Evolutionary conservation across 75 land plant species (phyloP).

Genomic region (Adiantum capillusveneris): DNA sequence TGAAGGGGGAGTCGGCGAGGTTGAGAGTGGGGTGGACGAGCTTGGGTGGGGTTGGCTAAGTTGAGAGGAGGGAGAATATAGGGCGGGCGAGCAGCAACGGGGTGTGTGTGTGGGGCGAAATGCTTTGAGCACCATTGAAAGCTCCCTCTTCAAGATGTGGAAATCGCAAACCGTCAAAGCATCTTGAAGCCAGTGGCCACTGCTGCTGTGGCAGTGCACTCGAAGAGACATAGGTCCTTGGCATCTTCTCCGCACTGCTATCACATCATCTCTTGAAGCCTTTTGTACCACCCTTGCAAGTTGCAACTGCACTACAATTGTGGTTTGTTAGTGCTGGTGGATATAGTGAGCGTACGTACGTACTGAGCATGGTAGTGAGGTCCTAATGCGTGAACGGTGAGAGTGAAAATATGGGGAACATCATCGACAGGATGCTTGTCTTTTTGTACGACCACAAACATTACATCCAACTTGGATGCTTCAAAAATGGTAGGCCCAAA

Average conservation of each 20-base stretch:
- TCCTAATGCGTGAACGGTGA: conserved; percentile 91
- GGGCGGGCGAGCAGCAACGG: too few relatives aligned
- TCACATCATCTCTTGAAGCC: conserved; percentile 30
- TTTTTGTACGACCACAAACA: conserved; percentile 39
- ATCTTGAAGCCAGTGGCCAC: conserved; percentile 26
- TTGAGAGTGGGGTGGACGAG: too few relatives aligned
- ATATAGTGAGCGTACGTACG: conserved; percentile 70
- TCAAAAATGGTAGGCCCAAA: conserved; percentile 84
- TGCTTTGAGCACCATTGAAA: background rate
- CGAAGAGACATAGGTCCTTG: conserved; percentile 32
- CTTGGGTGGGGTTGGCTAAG: too few relatives aligned
- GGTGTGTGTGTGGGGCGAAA: too few relatives aligned
- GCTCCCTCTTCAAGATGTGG: conserved; percentile 4
- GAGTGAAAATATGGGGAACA: conserved; percentile 62
- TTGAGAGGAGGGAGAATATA: too few relatives aligned
- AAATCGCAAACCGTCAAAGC: conserved; percentile 20
- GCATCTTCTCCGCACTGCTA: conserved; percentile 20
- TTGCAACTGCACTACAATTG: conserved; percentile 39
- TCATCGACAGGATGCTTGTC: conserved; percentile 28
- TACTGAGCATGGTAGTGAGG: conserved; percentile 72
- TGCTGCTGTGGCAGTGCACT: conserved; percentile 43
- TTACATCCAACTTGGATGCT: conserved; percentile 74
- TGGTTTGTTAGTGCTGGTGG: conserved; percentile 48
- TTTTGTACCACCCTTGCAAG: conserved; percentile 77
- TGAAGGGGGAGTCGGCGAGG: too few relatives aligned